Percentiles rank a stretch among this genome's conserved stretches.
Evolutionary conservation across 352 stramenopile genomes (phyloP).

Genomic region (Halophytophthora polymorphica): DNA sequence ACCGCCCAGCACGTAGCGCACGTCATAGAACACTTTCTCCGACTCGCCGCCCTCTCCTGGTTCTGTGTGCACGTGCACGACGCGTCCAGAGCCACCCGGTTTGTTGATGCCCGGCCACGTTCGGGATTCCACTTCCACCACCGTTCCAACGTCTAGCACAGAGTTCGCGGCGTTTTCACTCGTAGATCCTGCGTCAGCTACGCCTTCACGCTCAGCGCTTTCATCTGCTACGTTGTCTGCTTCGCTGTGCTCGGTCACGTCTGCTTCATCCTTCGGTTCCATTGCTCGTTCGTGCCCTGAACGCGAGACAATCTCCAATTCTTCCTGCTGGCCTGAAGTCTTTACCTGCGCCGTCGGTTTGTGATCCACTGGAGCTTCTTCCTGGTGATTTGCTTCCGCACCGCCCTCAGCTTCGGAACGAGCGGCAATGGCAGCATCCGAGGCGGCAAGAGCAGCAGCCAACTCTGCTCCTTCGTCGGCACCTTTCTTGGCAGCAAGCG

Average conservation of each 20-base stretch:
- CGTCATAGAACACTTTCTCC: conserved; percentile 66
- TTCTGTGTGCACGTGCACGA: conserved; percentile 46
- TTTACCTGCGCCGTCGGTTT: too few species aligned
- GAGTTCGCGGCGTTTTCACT: neutral
- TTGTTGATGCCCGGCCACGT: conserved; percentile 90
- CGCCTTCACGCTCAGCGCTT: neutral
- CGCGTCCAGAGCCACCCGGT: conserved; percentile 58
- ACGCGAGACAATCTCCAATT: too few species aligned
- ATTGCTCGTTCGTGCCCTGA: too few species aligned
- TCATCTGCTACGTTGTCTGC: neutral
- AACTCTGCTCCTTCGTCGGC: conserved; percentile 4
- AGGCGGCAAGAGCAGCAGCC: neutral
- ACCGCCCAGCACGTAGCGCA: conserved; percentile 78
- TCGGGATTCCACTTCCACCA: conserved; percentile 63
- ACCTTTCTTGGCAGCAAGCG: neutral
- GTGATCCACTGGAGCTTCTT: too few species aligned
- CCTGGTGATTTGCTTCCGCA: too few species aligned
- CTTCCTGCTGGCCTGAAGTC: too few species aligned
- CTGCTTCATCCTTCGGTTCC: too few species aligned
- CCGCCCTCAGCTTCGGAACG: neutral
- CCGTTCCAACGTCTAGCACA: conserved; percentile 35
- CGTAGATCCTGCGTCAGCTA: neutral
- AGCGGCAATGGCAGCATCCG: conserved; percentile 4
- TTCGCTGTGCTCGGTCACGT: too few species aligned
- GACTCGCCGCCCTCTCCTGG: conserved; percentile 7